These are phyloP conservation scores for Trichomonas tenax DNA, from an alignment of 208 protist species.

Conservation along the genomic window DNA sequence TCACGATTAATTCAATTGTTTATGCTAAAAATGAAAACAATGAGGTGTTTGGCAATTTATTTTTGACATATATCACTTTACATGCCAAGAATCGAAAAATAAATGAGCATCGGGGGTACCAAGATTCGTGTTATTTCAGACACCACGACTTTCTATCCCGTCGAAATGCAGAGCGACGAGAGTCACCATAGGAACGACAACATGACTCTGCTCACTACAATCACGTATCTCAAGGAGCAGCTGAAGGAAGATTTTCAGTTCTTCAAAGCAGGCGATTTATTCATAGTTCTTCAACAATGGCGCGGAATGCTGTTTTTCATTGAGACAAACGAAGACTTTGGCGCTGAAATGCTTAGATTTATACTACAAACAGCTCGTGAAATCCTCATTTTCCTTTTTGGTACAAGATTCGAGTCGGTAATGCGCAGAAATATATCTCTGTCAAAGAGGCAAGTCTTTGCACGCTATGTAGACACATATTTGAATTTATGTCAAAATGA, in stretches of 20 bases:
- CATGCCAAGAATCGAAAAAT: too few species aligned
- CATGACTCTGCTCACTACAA: neutral
- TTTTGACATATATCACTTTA: too few species aligned
- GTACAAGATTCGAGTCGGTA: neutral
- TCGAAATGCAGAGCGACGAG: neutral
- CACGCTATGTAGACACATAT: neutral
- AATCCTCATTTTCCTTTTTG: neutral
- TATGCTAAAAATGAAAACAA: too few species aligned
- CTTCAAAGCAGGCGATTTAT: neutral
- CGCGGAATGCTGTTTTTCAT: neutral
- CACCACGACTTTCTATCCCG: neutral
- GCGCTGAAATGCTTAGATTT: neutral
- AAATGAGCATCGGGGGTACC: too few species aligned
- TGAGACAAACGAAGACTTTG: neutral
- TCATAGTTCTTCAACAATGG: constrained; percentile 6
- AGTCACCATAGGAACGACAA: neutral
- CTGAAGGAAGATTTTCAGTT: constrained; percentile 11
- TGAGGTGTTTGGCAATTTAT: too few species aligned
- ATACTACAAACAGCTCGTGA: neutral
- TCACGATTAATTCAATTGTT: too few species aligned
- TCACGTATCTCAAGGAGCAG: neutral
- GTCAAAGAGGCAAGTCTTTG: neutral
- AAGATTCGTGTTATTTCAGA: constrained; percentile 9
- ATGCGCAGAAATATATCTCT: neutral
- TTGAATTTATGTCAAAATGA: neutral